A percentile compares a stretch with the other conserved stretches of the same genome.
phyloP scores from a whole-genome alignment of 345 rosid genomes.

The Adansonia digitata region DNA sequence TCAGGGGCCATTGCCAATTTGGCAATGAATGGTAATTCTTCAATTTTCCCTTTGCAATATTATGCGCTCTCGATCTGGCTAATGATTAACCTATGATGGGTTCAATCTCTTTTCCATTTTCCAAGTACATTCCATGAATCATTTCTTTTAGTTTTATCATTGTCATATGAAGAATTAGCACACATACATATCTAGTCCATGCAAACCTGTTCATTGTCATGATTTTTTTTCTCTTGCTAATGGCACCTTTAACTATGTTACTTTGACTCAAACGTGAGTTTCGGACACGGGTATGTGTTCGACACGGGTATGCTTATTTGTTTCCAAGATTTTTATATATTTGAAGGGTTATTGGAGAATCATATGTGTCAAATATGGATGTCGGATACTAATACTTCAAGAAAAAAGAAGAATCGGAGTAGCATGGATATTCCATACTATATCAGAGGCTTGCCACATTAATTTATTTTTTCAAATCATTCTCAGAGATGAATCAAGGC shows the following conservation, averaged over 20 bases:
- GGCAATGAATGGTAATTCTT: slow-evolving; percentile 78
- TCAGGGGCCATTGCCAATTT: slow-evolving; percentile 93
- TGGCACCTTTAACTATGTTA: not conserved
- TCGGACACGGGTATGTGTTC: no score
- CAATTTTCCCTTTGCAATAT: slow-evolving; percentile 8
- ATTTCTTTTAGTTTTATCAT: not conserved
- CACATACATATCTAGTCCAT: not conserved
- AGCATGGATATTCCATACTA: no score
- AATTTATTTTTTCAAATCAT: not conserved
- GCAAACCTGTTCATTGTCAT: not conserved
- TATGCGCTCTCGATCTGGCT: not conserved
- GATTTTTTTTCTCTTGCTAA: not conserved
- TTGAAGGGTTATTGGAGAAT: no score
- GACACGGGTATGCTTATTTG: no score
- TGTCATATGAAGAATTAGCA: not conserved
- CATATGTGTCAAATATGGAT: no score
- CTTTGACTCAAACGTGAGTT: no score
- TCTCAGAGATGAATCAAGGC: slow-evolving; percentile 71
- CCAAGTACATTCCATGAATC: not conserved
- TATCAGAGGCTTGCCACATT: not conserved
- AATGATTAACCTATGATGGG: not conserved
- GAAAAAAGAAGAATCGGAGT: no score
- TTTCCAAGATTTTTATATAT: no score
- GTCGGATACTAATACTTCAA: no score
- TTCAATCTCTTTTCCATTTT: not conserved